Base-by-base conservation (phyloP, 2,329 filamentous ascomycete genomes). In the Aspergillus fischeri region DNA sequence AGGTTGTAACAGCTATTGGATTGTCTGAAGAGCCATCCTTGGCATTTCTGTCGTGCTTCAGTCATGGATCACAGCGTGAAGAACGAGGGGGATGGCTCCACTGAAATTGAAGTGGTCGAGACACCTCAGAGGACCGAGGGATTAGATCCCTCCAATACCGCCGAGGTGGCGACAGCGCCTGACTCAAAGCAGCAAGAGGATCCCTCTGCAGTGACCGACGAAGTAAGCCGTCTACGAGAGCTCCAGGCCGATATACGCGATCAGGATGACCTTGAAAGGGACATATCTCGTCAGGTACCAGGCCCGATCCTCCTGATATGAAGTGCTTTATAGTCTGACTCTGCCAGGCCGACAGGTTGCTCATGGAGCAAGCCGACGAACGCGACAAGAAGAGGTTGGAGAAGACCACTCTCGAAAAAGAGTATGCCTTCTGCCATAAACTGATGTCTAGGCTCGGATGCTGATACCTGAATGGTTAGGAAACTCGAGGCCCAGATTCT, bases 211-310 rank as follows among this genome's bases (percentile, higher is more conserved):
- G 51, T 42, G 20, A 54, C 56, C 57, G 83, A 85, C 60, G 87
- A 90, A 67, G 81, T 82, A 45, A 79, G 80, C 52, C 82, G 83
- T 21, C 76, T 92, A 28, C 79, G 81, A 56, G 82, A 82, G 47
- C 76, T 92, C 44, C 86, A 88, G 4, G 83, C 86, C 52, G 82
- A 87, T 57, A 85, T 94, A 24, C 86, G 91, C 56, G 86, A 96
- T 67, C 93, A 97, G 72, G 88, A 92, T 76, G 92, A 97, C 58
- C 78, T 97, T 21, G 93, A 97, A 73, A 84, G 91, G 60, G 92
- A 96, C 68, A 95, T 97, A 61, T 82, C 84, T 28, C 80, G 81
- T 48, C 83, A 87, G 72, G 75, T 77, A 66, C 51, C 52, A 10
- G 53, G 4, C 21, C 25, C 20, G 11, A 9, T 28, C 28, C 24